phyloP scores from a whole-genome alignment of 352 stramenopile genomes.

The Pythium coloratum region DNA sequence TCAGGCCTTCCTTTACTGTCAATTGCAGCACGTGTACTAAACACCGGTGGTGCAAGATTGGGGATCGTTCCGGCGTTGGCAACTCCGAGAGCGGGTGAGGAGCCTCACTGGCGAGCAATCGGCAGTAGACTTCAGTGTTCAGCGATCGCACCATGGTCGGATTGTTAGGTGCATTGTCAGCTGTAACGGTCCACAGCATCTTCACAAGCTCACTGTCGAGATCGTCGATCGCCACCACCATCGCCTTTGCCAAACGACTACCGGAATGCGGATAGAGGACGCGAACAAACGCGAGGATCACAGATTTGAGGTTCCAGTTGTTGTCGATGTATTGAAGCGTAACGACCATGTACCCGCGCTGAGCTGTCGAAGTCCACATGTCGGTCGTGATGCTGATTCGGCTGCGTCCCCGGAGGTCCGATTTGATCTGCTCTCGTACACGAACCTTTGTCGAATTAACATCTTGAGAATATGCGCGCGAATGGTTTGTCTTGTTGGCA shows the following conservation, averaged over 20 bases:
- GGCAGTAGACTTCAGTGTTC: not conserved
- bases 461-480: not conserved
- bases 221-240: not conserved
- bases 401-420: not conserved
- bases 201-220: not conserved
- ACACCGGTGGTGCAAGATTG: not conserved
- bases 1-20: slow-evolving; percentile 4
- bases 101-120: not conserved
- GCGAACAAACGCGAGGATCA: slow-evolving; percentile 26
- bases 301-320: slow-evolving; percentile 5
- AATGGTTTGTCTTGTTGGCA: not conserved
- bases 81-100: not conserved
- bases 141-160: not conserved
- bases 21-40: slow-evolving; percentile 10
- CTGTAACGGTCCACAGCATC: slow-evolving; percentile 1
- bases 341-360: slow-evolving; percentile 24
- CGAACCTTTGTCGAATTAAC: too few species aligned
- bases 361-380: slow-evolving; percentile 27
- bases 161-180: slow-evolving; percentile 15
- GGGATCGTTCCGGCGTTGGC: too few species aligned
- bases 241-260: not conserved
- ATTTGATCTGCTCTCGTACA: too few species aligned
- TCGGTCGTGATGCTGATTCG: slow-evolving; percentile 19
- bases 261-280: slow-evolving; percentile 20
- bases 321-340: slow-evolving; percentile 25